Conservation (phyloP, 139 green algal species). For the Penium margaritaceum region DNA sequence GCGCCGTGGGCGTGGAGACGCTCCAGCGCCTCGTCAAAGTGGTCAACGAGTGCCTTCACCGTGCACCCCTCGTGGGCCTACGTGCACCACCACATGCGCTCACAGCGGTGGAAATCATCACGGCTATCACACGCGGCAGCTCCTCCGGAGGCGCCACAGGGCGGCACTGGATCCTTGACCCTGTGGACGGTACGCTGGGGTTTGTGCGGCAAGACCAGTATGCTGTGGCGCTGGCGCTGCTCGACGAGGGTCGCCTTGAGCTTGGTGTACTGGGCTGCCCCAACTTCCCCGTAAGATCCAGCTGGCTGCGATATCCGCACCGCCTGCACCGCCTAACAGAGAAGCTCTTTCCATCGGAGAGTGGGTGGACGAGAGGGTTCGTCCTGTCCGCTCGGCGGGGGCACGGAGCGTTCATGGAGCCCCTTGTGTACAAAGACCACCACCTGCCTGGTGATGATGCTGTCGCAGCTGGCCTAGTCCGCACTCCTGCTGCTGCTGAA, state of each 20-base stretch:
- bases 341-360: slow-evolving; percentile 23
- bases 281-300: slow-evolving; percentile 46
- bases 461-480: too few relatives aligned
- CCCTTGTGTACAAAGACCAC: too few relatives aligned
- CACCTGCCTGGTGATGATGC: too few relatives aligned
- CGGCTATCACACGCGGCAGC: slow-evolving; percentile 44
- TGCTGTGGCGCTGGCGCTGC: slow-evolving; percentile 48
- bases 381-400: background rate
- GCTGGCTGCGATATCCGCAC: slow-evolving; percentile 37
- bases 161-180: slow-evolving; percentile 52
- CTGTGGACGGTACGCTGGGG: slow-evolving; percentile 54
- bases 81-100: background rate
- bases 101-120: slow-evolving; percentile 24
- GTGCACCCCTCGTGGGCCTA: slow-evolving; percentile 19
- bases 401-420: slow-evolving; percentile 32
- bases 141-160: slow-evolving; percentile 39
- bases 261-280: slow-evolving; percentile 54
- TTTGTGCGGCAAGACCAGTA: slow-evolving; percentile 54
- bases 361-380: background rate
- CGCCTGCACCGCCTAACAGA: slow-evolving; percentile 32
- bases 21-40: slow-evolving; percentile 70
- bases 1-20: slow-evolving; percentile 1
- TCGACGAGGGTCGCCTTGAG: slow-evolving; percentile 48
- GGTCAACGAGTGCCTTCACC: slow-evolving; percentile 65
- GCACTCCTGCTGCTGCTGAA: too few relatives aligned